A percentile compares a stretch with the other conserved stretches of the same genome.
These are phyloP conservation scores for Malassezia psittaci DNA, from an alignment of 1,284 basidiomycete genomes.

Conservation along the genomic window DNA sequence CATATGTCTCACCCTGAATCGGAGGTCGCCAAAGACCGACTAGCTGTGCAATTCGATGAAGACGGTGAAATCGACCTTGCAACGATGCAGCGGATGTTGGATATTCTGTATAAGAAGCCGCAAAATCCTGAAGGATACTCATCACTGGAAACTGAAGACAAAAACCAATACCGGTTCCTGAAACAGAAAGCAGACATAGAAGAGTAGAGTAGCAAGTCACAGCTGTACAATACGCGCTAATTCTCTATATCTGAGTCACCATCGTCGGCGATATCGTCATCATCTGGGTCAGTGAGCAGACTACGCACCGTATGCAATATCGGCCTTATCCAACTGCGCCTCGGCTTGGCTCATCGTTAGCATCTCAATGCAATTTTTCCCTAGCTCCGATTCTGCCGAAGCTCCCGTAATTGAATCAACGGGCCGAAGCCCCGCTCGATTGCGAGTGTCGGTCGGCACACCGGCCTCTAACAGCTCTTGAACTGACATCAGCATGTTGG, in stretches of 20 bases:
- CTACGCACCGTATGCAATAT: conserved; percentile 24
- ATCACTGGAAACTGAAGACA: background rate
- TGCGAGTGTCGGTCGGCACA: conserved; percentile 30
- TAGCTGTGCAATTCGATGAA: conserved; percentile 28
- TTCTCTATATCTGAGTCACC: conserved; percentile 6
- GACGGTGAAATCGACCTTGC: conserved; percentile 34
- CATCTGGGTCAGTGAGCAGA: conserved; percentile 2
- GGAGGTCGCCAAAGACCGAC: background rate
- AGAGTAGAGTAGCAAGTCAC: background rate
- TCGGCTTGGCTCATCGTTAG: conserved; percentile 28
- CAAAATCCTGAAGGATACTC: conserved; percentile 10
- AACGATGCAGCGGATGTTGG: conserved; percentile 34
- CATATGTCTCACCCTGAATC: background rate
- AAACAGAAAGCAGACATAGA: conserved; percentile 1
- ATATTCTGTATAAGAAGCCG: conserved; percentile 26
- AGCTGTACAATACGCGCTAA: conserved; percentile 2
- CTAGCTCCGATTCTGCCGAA: conserved; percentile 23
- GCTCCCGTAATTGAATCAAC: conserved; percentile 27
- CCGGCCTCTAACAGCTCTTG: conserved; percentile 40
- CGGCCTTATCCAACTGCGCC: conserved; percentile 22
- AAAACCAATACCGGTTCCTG: conserved; percentile 13
- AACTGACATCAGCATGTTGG: conserved; percentile 17
- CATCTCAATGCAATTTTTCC: conserved; percentile 26
- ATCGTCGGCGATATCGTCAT: conserved; percentile 12
- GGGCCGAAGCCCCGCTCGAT: conserved; percentile 38